Evolutionary conservation across 179 eudicot genomes (phyloP), one percentile per base, ranked within the genome.

Genomic region (Carnegiea gigantea): DNA sequence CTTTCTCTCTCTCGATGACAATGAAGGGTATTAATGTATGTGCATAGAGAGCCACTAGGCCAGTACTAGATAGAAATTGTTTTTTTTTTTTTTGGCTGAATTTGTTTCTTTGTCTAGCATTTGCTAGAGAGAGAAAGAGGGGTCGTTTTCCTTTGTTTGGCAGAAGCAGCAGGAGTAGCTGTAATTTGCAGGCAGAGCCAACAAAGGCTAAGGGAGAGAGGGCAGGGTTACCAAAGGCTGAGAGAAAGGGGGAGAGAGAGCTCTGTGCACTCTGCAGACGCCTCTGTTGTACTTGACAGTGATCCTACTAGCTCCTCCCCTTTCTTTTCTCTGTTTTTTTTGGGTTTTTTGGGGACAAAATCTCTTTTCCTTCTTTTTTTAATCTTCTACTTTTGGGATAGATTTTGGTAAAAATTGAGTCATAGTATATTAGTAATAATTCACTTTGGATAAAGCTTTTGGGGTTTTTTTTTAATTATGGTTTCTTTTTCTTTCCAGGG

Each of bases 141-240:
- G 72, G 68, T 62, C 68, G 68, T 23, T 62, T 62, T 62, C 68
- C 3, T 62, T 57, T 62, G 28, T n/a, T 60, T 62, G 68, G 68
- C 68, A 62, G 68, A 9, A 62, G 68, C 30, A 62, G 68, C 28
- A 23, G 68, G 28, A 62, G 68, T 62, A 62, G 68, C 26, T 62
- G 68, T 62, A 62, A n/a, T 6, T 62, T 62, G 68, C 72, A 76
- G 83, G 20, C 68, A 82, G 73, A 5, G 44, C 8, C 44, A 40
- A 7, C 23, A 70, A 76, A 82, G 80, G 33, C 70, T 57, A 26
- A 24, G 75, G 12, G 7, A 57, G 62, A 57, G 62, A 62, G 26
- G 4, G 68, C 68, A 77, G 73, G 9, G 44, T 0, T 9, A 40
- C 0, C 23, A 70, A 76, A 82, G 80, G 33, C 70, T 38, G 28